A percentile compares a stretch with the other conserved stretches of the same genome.
Evolutionary conservation across 768 basidiomycete genomes (phyloP).

Genomic region (Artomyces pyxidatus): DNA sequence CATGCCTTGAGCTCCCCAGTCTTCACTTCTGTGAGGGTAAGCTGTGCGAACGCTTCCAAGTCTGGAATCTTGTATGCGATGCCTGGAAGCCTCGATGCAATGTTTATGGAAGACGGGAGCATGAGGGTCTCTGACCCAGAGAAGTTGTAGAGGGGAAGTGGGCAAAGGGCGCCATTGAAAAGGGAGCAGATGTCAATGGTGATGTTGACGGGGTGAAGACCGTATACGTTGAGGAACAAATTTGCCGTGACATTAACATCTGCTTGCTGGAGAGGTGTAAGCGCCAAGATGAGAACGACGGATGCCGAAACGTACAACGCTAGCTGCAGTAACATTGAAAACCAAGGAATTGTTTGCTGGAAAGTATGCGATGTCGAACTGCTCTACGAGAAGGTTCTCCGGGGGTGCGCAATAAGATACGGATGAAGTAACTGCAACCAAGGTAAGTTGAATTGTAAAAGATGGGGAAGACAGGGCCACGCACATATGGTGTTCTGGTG

Average conservation of each 20-base stretch:
- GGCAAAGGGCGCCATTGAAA: slow-evolving; percentile 77
- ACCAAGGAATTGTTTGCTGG: slow-evolving; percentile 62
- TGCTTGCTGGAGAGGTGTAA: slow-evolving; percentile 38
- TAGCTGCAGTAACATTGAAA: slow-evolving; percentile 83
- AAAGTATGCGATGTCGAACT: slow-evolving; percentile 68
- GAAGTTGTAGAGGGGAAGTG: slow-evolving; percentile 76
- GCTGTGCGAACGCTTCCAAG: slow-evolving; percentile 81
- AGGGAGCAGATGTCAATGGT: slow-evolving; percentile 83
- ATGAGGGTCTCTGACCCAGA: slow-evolving; percentile 68
- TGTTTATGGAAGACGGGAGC: slow-evolving; percentile 50
- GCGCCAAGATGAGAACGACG: slow-evolving; percentile 9
- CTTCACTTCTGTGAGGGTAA: slow-evolving; percentile 59
- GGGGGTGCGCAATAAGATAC: slow-evolving; percentile 84
- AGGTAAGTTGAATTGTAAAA: slow-evolving; percentile 6
- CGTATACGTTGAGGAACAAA: slow-evolving; percentile 82
- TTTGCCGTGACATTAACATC: slow-evolving; percentile 79
- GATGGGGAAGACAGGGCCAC: slow-evolving; percentile 22
- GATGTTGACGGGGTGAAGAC: slow-evolving; percentile 70
- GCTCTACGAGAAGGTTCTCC: slow-evolving; percentile 69
- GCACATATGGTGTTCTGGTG: slow-evolving; percentile 53
- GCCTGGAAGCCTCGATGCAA: slow-evolving; percentile 52
- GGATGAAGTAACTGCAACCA: slow-evolving; percentile 67
- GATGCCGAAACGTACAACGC: slow-evolving; percentile 53
- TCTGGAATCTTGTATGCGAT: slow-evolving; percentile 88
- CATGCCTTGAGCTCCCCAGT: slow-evolving; percentile 79